Percentiles rank a stretch among this genome's conserved stretches.
phyloP scores from a whole-genome alignment of 257 asterid species.

The Galeopsis tetrahit region DNA sequence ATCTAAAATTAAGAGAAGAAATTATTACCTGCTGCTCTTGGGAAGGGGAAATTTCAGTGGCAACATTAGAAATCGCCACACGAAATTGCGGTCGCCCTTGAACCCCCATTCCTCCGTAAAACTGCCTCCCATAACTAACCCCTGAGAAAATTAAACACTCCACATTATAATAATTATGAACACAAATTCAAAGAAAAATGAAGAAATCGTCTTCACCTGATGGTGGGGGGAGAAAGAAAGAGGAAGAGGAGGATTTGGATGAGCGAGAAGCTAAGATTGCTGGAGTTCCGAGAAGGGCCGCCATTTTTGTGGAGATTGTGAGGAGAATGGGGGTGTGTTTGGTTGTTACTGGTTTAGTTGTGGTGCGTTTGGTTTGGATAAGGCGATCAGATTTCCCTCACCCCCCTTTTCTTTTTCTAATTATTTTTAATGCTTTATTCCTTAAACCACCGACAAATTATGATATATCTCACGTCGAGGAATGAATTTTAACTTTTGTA shows the following conservation, averaged over 20 bases:
- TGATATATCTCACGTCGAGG: no score
- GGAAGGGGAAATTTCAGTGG: constrained; percentile 69
- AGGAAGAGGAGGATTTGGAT: constrained; percentile 45
- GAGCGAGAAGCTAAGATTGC: constrained; percentile 51
- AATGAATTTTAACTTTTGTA: no score
- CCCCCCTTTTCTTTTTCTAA: constrained; percentile 14
- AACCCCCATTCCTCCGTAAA: constrained; percentile 58
- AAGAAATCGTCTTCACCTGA: constrained; percentile 43
- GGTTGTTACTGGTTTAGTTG: constrained; percentile 27
- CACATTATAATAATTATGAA: neutral
- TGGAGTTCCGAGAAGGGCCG: constrained; percentile 52
- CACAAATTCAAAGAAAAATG: neutral
- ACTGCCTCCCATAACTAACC: constrained; percentile 54
- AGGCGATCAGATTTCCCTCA: constrained; percentile 65
- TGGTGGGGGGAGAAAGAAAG: constrained; percentile 41
- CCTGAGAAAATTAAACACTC: constrained; percentile 41
- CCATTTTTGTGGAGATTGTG: constrained; percentile 42
- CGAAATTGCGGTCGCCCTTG: constrained; percentile 60
- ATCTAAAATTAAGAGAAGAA: neutral
- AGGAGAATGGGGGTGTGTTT: constrained; percentile 21
- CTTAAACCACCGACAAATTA: no score
- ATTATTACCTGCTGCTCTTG: constrained; percentile 47
- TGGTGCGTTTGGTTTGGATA: constrained; percentile 50
- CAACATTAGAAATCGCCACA: constrained; percentile 69
- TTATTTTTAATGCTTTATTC: no score